Base-by-base conservation (phyloP, 2,329 filamentous ascomycete species). In the Lecanicillium sp. region DNA sequence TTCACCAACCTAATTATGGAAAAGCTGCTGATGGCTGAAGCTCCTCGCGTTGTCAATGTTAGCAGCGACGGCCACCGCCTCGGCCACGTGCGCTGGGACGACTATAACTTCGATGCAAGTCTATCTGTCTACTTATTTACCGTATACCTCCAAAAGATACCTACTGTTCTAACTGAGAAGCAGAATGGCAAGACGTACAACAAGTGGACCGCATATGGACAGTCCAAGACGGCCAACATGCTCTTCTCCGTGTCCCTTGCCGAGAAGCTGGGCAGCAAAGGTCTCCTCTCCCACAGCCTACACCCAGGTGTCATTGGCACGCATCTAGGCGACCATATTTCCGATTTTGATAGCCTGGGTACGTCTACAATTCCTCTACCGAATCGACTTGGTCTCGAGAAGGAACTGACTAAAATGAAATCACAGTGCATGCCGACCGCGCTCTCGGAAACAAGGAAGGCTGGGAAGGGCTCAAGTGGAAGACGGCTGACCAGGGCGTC, bases 31-130 rank as follows among this genome's bases (percentile, higher is more conserved):
- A 48, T 50, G 1, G 37, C 56, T 1, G 11, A 43, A 3, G 42
- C 41, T 6, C 49, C 58, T 1, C 52, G 64, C 1, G 43, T 73
- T 7, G 58, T 73, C 15, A 68, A 60, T 42, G 51, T 73, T 7
- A 59, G 58, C 18, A 70, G 67, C 46, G 51, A 62, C 22, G 67
- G 65, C 2, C 59, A 72, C 44, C 54, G 60, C 5, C 34, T 70
- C 11, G 50, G 53, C 3, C 62, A 61, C 2, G 50, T 71, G 13
- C 53, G 64, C 3, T 70, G 63, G 42, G 53, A 57, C 32, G 67
- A 71, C 47, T 61, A 55, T 29, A 64, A 67, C 25, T 70, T 70
- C 43, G 51, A 56, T 29, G 53, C 43, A 9, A 53, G 50, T 3
- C n/a, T n/a, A n/a, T n/a, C n/a, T n/a, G n/a, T n/a, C n/a, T n/a